Base-by-base conservation (phyloP, 1,284 basidiomycete genomes). In the Peniophora sp. region DNA sequence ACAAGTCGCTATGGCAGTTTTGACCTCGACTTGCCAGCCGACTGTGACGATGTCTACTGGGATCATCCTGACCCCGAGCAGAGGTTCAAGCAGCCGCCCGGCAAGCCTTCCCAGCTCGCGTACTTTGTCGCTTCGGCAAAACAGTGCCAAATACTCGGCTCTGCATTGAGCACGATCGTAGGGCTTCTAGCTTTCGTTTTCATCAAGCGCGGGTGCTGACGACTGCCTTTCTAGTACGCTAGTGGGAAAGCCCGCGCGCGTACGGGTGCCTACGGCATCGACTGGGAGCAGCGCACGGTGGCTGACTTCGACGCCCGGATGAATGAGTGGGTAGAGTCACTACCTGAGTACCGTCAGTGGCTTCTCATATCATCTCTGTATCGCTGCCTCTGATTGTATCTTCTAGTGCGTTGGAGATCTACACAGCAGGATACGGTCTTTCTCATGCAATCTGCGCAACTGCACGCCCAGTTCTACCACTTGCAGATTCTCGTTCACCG, bases 21-120 rank as follows among this genome's bases (percentile, higher is more conserved):
- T 58, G 82, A 85, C 57, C 69, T 79, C 10, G 78, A 79, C 46
- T 69, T 77, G 36, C 82, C 82, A 0, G 61, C 76, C 2, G 73
- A 75, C 25, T 77, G 81, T 35, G 78, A 83, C 52, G 83, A 86
- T 62, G 80, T 83, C 54, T 80, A 76, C 56, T 83, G 80, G 80
- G 68, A 63, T 45, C 59, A 62, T 50, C 63, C 69, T 0, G 67
- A 73, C 43, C 69, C 69, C 9, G 66, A 72, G 16, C 60, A 66
- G 6, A 64, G 63, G 1, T 74, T 73, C 59, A 63, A 65, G 52
- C 72, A 74, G 57, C 81, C 81, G 3, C 59, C 68, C 0, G 69
- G 66, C 3, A 68, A 67, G 52, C 71, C 74, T 2, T 71, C 74
- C 2, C 59, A 60, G 9, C 60, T 80, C 8, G 61, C 73, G 2